A percentile compares a stretch with the other conserved stretches of the same genome.
phyloP scores from a whole-genome alignment of 129 eudicot genomes.

The Tagetes erecta region DNA sequence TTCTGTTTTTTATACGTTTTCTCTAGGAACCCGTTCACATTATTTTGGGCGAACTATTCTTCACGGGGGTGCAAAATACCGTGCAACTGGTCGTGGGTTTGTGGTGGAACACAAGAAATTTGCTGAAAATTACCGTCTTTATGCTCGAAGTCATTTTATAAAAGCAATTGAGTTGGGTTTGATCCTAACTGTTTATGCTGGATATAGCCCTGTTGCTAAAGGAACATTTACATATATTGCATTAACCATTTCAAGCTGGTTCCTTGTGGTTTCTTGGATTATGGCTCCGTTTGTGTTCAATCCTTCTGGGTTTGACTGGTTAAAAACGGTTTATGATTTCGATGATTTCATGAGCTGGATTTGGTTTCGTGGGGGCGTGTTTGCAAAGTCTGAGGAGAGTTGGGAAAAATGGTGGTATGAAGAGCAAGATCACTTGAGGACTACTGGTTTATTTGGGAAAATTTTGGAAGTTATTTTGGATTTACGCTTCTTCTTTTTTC shows the following conservation, averaged over 20 bases:
- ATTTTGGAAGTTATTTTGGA: slow-evolving; percentile 64
- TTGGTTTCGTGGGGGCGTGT: slow-evolving; percentile 82
- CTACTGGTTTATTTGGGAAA: slow-evolving; percentile 87
- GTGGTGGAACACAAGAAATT: slow-evolving; percentile 92
- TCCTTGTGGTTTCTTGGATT: slow-evolving; percentile 84
- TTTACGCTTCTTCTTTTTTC: slow-evolving; percentile 93
- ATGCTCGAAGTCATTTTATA: slow-evolving; percentile 90
- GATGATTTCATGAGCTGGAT: slow-evolving; percentile 94
- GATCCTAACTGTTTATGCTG: slow-evolving; percentile 77
- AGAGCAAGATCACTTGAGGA: slow-evolving; percentile 92
- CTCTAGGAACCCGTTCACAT: slow-evolving; percentile 92
- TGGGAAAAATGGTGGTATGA: slow-evolving; percentile 98
- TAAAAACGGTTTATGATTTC: slow-evolving; percentile 86
- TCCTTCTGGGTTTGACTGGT: slow-evolving; percentile 94
- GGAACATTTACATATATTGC: slow-evolving; percentile 84
- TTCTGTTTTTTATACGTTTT: slow-evolving; percentile 80
- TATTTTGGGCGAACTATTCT: slow-evolving; percentile 93
- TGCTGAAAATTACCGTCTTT: slow-evolving; percentile 82
- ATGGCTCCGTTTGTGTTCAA: slow-evolving; percentile 91
- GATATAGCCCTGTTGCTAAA: slow-evolving; percentile 75
- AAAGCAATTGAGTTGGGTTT: slow-evolving; percentile 92
- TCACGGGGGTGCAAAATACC: slow-evolving; percentile 97
- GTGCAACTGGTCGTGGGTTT: slow-evolving; percentile 99
- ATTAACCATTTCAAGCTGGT: slow-evolving; percentile 86
- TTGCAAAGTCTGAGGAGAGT: slow-evolving; percentile 83